Conservation (phyloP, 1,284 basidiomycete species). For the Melampsora abietis-canadensis region DNA sequence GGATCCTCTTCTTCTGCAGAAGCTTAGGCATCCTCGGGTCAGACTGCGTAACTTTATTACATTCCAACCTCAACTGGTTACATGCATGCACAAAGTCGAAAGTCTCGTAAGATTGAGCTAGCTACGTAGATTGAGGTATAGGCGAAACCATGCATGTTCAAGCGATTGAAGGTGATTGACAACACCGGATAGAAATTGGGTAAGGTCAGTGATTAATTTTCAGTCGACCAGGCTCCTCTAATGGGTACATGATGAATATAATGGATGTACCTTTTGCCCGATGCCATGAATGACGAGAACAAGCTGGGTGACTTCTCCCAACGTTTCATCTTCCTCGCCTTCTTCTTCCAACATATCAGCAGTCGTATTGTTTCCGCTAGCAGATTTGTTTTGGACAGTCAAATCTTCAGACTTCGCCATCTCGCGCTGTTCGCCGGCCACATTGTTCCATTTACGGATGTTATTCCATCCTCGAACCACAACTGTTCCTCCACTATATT, state of each 20-base stretch:
- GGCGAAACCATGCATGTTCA: background rate
- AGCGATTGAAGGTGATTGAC: too few species aligned
- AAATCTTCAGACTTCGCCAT: constrained; percentile 1
- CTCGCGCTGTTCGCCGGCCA: background rate
- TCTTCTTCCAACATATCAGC: constrained; percentile 46
- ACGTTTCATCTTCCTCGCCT: constrained; percentile 39
- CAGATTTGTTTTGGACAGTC: background rate
- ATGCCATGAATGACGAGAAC: constrained; percentile 51
- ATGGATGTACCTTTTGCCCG: constrained; percentile 47
- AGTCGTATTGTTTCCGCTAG: constrained; percentile 44
- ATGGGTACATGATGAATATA: background rate
- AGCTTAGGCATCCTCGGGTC: constrained; percentile 47
- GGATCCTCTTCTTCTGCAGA: constrained; percentile 47
- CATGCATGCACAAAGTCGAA: constrained; percentile 50
- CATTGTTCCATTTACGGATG: constrained; percentile 27
- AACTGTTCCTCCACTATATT: constrained; percentile 36
- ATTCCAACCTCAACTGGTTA: constrained; percentile 48
- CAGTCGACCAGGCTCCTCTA: too few species aligned
- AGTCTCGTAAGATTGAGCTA: constrained; percentile 49
- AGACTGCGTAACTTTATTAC: constrained; percentile 44
- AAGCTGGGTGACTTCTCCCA: constrained; percentile 47
- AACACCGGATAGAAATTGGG: too few species aligned
- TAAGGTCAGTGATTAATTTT: too few species aligned
- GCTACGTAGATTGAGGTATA: constrained; percentile 12
- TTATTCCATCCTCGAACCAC: constrained; percentile 38